Conservation (phyloP, 73 alveolate genomes). For the Halteria grandinella region DNA sequence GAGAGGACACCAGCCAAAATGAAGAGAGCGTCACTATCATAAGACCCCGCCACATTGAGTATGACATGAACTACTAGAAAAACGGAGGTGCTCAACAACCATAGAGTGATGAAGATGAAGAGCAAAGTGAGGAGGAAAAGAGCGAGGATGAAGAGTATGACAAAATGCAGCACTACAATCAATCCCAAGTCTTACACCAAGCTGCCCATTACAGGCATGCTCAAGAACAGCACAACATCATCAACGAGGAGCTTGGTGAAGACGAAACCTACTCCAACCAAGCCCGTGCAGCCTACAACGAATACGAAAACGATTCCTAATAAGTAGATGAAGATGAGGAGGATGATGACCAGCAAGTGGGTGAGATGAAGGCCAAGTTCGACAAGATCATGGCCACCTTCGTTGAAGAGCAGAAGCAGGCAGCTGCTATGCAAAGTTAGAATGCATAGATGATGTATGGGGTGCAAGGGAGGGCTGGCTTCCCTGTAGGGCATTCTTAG, state of each 20-base stretch:
- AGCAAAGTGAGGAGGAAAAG: not conserved
- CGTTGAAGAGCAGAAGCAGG: constrained; percentile 3
- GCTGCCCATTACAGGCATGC: not conserved
- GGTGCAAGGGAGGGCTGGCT: too few species aligned
- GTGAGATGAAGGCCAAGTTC: constrained; percentile 49
- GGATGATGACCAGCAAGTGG: constrained; percentile 44
- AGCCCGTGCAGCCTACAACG: constrained; percentile 8
- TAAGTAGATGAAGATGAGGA: constrained; percentile 37
- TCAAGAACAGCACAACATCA: not conserved
- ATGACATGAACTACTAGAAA: not conserved
- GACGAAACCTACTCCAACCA: not conserved
- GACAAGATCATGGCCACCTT: constrained; percentile 46
- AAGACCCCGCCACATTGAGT: not conserved
- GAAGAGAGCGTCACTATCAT: not conserved
- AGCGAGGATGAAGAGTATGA: constrained; percentile 36
- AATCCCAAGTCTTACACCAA: constrained; percentile 35
- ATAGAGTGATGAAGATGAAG: too few species aligned
- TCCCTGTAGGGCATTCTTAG: too few species aligned
- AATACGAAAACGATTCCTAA: not conserved
- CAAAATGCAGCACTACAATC: constrained; percentile 12
- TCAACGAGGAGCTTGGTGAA: not conserved
- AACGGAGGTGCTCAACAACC: too few species aligned
- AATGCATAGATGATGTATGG: too few species aligned
- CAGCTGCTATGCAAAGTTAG: too few species aligned
- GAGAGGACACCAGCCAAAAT: not conserved